phyloP scores from a whole-genome alignment of 768 basidiomycete species.

The Podaxis sp. region DNA sequence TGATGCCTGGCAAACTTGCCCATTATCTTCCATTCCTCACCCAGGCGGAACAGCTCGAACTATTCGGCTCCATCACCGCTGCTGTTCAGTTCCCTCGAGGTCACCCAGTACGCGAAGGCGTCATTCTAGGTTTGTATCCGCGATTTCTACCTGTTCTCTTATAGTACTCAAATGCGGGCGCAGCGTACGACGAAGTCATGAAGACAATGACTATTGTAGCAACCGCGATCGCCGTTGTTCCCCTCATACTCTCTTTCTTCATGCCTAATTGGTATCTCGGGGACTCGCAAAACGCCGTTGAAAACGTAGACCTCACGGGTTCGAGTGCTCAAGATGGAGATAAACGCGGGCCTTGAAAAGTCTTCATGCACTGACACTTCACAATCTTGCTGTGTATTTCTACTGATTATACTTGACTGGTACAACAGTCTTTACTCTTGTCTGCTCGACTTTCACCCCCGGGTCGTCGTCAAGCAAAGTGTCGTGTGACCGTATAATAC shows the following conservation, averaged over 20 bases:
- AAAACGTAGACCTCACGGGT: constrained; percentile 35
- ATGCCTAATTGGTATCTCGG: constrained; percentile 70
- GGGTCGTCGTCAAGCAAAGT: too few relatives aligned
- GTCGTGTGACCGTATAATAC: too few relatives aligned
- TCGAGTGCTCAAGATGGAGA: background rate
- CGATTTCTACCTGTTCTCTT: background rate
- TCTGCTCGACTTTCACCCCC: too few relatives aligned
- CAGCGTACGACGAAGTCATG: constrained; percentile 59
- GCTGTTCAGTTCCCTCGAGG: constrained; percentile 48
- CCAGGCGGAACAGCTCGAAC: constrained; percentile 36
- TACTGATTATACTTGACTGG: too few relatives aligned
- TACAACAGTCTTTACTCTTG: too few relatives aligned
- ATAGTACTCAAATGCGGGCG: background rate
- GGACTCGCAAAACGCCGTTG: constrained; percentile 70
- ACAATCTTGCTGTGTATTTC: too few relatives aligned
- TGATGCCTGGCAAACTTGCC: constrained; percentile 63
- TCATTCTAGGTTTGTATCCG: constrained; percentile 47
- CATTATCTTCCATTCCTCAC: constrained; percentile 50
- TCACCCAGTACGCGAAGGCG: constrained; percentile 61
- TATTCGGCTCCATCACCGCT: constrained; percentile 57
- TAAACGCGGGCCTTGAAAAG: too few relatives aligned
- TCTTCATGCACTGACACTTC: too few relatives aligned
- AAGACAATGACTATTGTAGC: constrained; percentile 53
- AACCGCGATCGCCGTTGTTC: constrained; percentile 51
- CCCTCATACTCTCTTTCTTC: constrained; percentile 54